A percentile compares a stretch with the other conserved stretches of the same genome.
These are phyloP conservation scores for Corylus americana DNA, from an alignment of 306 rosid species.

Conservation along the genomic window DNA sequence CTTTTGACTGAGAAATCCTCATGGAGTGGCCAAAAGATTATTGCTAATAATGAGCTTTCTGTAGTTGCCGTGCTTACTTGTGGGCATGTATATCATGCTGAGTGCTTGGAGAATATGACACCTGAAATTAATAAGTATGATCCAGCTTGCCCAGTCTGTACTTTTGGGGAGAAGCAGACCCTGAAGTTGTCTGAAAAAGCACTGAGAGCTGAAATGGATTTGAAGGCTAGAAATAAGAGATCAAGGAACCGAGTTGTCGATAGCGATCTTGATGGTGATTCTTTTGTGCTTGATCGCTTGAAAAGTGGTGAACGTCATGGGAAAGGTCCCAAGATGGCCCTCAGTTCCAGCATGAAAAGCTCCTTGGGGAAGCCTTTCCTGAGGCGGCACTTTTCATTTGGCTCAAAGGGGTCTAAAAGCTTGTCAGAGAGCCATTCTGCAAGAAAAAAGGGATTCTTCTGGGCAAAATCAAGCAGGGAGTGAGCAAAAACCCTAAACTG, in stretches of 20 bases:
- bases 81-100: constrained; percentile 89
- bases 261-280: constrained; percentile 54
- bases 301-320: constrained; percentile 48
- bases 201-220: constrained; percentile 70
- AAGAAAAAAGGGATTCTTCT: constrained; percentile 88
- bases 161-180: constrained; percentile 75
- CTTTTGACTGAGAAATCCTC: constrained; percentile 56
- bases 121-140: constrained; percentile 77
- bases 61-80: constrained; percentile 82
- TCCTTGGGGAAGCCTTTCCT: constrained; percentile 69
- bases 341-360: constrained; percentile 68
- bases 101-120: constrained; percentile 84
- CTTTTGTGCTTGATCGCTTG: constrained; percentile 46
- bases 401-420: constrained; percentile 67
- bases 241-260: constrained; percentile 62
- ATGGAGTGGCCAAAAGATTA: constrained; percentile 60
- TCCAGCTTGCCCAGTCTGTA: constrained; percentile 86
- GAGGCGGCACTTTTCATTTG: constrained; percentile 82
- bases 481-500: constrained; percentile 39
- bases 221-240: constrained; percentile 62
- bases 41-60: constrained; percentile 52
- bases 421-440: constrained; percentile 49
- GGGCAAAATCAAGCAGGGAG: constrained; percentile 76
- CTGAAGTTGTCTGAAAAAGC: constrained; percentile 66
- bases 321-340: constrained; percentile 50